Evolutionary conservation across 192 early-diverging fungal genomes (phyloP).

Genomic region (Neocallimastix lanati): DNA sequence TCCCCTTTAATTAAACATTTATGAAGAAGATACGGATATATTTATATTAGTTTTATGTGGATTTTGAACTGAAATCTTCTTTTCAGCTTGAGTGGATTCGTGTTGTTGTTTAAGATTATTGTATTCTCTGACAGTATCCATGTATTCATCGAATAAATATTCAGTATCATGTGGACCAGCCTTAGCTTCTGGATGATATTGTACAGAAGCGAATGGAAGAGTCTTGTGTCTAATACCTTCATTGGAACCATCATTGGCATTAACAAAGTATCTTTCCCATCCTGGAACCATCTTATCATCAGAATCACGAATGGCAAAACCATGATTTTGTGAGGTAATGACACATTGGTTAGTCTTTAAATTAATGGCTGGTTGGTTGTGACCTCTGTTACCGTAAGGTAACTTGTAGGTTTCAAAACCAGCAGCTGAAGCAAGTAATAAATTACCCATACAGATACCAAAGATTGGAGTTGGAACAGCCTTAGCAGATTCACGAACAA

Average conservation of each 20-base stretch:
- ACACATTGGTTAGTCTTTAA: slow-evolving; percentile 52
- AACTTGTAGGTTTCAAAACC: slow-evolving; percentile 73
- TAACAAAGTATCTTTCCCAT: slow-evolving; percentile 77
- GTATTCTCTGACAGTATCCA: neutral
- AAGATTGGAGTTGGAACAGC: slow-evolving; percentile 65
- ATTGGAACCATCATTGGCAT: slow-evolving; percentile 89
- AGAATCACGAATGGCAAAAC: slow-evolving; percentile 39
- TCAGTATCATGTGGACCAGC: slow-evolving; percentile 81
- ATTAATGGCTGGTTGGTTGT: slow-evolving; percentile 82
- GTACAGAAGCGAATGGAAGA: slow-evolving; percentile 62
- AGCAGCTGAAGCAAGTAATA: slow-evolving; percentile 75
- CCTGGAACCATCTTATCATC: slow-evolving; percentile 52
- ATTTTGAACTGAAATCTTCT: neutral
- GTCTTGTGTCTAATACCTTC: slow-evolving; percentile 68
- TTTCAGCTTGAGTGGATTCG: neutral
- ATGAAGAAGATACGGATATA: neutral
- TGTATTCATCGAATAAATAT: slow-evolving; percentile 45
- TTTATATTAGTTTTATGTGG: neutral
- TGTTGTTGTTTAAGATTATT: neutral
- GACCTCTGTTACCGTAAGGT: slow-evolving; percentile 85
- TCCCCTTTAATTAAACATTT: neutral
- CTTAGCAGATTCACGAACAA: slow-evolving; percentile 9
- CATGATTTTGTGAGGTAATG: slow-evolving; percentile 94
- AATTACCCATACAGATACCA: slow-evolving; percentile 96
- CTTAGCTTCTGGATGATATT: slow-evolving; percentile 93